phyloP scores from a whole-genome alignment of 257 asterid species.

The Solanum rostratum region DNA sequence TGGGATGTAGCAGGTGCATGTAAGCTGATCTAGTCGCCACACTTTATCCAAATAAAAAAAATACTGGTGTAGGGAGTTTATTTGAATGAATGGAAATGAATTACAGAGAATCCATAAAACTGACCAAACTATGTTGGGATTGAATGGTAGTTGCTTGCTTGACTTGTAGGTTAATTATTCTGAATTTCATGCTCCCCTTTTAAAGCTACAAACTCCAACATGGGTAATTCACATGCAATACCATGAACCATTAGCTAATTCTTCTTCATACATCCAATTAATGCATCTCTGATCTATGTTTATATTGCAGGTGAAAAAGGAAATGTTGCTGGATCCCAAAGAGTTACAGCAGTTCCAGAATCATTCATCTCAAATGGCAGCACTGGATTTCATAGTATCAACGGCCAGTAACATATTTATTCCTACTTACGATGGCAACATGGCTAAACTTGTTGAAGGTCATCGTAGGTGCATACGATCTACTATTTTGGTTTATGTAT shows the following conservation, averaged over 20 bases:
- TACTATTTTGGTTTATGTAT: not conserved
- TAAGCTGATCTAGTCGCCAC: not conserved
- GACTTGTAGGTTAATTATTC: not conserved
- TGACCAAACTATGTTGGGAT: not conserved
- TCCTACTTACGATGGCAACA: slow-evolving; percentile 87
- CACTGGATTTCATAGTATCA: slow-evolving; percentile 86
- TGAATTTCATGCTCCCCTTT: not conserved
- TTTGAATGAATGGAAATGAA: not conserved
- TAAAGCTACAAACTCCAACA: not conserved
- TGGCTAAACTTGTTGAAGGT: slow-evolving; percentile 93
- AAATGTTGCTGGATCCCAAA: slow-evolving; percentile 60
- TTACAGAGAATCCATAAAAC: not conserved
- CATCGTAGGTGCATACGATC: slow-evolving; percentile 56
- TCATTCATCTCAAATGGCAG: slow-evolving; percentile 97
- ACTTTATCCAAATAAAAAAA: not conserved
- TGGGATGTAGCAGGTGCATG: not conserved
- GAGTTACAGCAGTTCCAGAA: slow-evolving; percentile 70
- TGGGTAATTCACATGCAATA: not conserved
- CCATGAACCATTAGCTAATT: not conserved
- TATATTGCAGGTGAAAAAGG: slow-evolving; percentile 61
- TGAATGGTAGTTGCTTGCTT: not conserved
- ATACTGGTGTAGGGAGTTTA: not conserved
- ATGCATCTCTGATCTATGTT: not conserved
- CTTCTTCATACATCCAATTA: not conserved
- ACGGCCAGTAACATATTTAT: slow-evolving; percentile 61